Evolutionary conservation across 2,329 filamentous ascomycete genomes (phyloP), one percentile per base, ranked within the genome.

Genomic region (Apiospora marii): DNA sequence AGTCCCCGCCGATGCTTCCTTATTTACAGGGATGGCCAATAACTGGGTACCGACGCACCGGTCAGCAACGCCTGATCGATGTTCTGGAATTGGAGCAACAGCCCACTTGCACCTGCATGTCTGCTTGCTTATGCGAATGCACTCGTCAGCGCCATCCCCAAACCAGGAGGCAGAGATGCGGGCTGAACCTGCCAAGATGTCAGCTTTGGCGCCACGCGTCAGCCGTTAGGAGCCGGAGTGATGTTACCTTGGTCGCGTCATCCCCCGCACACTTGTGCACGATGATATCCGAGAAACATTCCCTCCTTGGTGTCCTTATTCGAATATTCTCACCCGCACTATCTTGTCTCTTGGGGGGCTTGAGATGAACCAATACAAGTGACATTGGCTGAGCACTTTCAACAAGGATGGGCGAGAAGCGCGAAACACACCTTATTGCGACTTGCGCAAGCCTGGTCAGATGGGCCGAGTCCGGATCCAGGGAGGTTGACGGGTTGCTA

Each of bases 121-220:
- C 49, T n/a, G 37, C 37, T 41, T 41, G 37, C 37, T 41, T 41
- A 41, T 51, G n/a, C 5, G 24, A 24, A 13, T 24, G n/a, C 49
- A 27, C 4, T 22, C 49, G 49, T 51, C 49, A 51, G 49, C 49
- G 24, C 49, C 49, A 51, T 24, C 49, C 49, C n/a, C 10, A 51
- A 51, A 51, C 10, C 49, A 51, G 49, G 49, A 51, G 49, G 12
- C 14, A 13, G 4, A 27, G 49, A 7, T 27, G 49, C 49, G 49
- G 48, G 46, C 49, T 51, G 49, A 27, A 14, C 49, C 24, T 24
- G 12, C 22, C 13, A 12, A 51, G 12, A 27, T 10, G 49, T 51
- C 49, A 51, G n/a, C 49, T n/a, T 51, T 51, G 49, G 49, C 49
- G 46, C 19, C 44, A 46, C 49, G 49, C 49, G 49, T 51, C 49